Base-by-base conservation (phyloP, 345 rosid genomes). In the Boechera divaricarpa region DNA sequence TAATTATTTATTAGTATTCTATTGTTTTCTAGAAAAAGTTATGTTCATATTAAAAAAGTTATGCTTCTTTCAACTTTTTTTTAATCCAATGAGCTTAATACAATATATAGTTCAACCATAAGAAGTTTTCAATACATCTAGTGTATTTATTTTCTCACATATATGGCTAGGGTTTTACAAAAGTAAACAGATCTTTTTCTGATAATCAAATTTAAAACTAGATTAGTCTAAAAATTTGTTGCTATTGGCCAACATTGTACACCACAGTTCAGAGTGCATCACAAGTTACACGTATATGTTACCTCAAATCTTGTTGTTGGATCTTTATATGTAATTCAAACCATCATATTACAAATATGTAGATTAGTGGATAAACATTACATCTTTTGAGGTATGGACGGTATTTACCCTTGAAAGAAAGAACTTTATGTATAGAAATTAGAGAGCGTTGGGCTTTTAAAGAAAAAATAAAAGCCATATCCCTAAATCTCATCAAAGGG, bases 401-500 rank as follows among this genome's bases (percentile, higher is more conserved):
- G 8, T 31, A 18, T 21, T 42, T 13, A 47, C 51, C 35, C 31
- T 33, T 72, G 15, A 39, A 72, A 10, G 28, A 33, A 41, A 21
- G 3, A 35, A 11, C 33, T 7, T 36, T 9, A 31, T 38, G 18
- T 49, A 45, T n/a, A 54, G 18, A 66, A 4, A 35, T 39, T 49
- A 11, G 24, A 31, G 13, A 38, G 38, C 36, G 3, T 68, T 36
- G 69, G 54, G 62, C 42, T 44, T 48, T 16, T 8, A 32, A 15
- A 32, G 10, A 16, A 24, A 41, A 59, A 36, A 51, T 38, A 26
- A 49, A 44, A 44, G 15, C 2, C 2, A 38, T 64, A 77, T 51
- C 81, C 10, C 72, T 64, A 65, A 57, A 71, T 57, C 81, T 66
- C 28, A 72, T 65, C 81, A 39, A 72, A 72, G 77, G 77, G 77